Percentiles rank a stretch among this genome's conserved stretches.
phyloP scores from a whole-genome alignment of 116 monocot species.

The Phalaenopsis hybrid region DNA sequence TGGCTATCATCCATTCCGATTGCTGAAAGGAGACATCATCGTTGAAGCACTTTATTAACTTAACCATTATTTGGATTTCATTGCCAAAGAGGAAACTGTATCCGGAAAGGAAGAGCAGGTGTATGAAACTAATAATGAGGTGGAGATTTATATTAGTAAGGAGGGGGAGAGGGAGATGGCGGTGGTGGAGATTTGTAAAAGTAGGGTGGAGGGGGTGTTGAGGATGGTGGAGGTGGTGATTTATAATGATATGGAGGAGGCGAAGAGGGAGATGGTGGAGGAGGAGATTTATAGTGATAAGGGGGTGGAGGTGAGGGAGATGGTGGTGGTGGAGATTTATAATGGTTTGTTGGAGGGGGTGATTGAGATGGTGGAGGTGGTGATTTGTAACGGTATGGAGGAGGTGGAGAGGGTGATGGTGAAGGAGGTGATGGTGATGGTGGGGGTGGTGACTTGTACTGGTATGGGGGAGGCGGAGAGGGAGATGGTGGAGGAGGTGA shows the following conservation, averaged over 20 bases:
- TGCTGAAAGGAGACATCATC: neutral
- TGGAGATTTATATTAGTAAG: conserved; percentile 10
- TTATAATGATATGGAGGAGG: neutral
- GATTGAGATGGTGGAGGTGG: neutral
- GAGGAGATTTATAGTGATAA: neutral
- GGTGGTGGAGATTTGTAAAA: neutral
- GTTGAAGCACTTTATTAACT: neutral
- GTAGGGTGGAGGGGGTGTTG: neutral
- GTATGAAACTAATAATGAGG: neutral
- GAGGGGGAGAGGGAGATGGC: neutral
- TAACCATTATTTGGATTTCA: neutral
- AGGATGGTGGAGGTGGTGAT: neutral
- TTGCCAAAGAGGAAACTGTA: neutral
- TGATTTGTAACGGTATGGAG: neutral
- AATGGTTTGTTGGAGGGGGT: neutral
- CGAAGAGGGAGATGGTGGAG: neutral
- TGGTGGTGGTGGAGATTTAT: neutral
- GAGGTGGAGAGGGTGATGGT: neutral
- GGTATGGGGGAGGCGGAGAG: neutral
- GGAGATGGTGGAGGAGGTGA: neutral
- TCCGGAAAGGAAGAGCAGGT: neutral
- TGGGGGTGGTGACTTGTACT: neutral
- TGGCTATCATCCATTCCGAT: neutral
- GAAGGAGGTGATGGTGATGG: neutral
- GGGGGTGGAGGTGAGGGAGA: neutral